These are phyloP conservation scores for Hyparrhenia diplandra DNA, from an alignment of 176 grass and related monocot genomes.

Conservation along the genomic window DNA sequence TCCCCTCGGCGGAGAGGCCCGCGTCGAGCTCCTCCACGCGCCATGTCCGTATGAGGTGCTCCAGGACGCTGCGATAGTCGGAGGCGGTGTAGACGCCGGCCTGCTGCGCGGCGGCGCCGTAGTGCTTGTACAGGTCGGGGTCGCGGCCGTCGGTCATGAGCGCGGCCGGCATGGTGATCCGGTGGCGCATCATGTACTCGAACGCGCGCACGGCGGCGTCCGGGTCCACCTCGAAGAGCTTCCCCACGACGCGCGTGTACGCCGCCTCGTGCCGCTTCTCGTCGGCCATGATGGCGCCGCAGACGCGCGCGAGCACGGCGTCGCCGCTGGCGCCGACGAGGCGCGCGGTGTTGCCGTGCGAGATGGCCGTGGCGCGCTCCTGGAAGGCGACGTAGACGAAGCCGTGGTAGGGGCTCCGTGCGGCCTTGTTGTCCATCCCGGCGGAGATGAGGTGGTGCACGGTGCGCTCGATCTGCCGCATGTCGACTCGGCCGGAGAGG, in stretches of 20 bases:
- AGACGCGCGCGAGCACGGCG: constrained; percentile 48
- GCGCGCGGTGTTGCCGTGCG: constrained; percentile 83
- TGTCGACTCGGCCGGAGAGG: constrained; percentile 76
- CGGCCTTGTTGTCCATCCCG: constrained; percentile 47
- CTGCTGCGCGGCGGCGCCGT: constrained; percentile 43
- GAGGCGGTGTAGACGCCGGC: constrained; percentile 50
- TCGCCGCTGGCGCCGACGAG: constrained; percentile 45
- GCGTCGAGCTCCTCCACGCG: constrained; percentile 42
- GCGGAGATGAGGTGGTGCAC: constrained; percentile 64
- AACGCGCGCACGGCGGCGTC: background rate
- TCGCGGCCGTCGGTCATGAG: background rate
- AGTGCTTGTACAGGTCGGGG: constrained; percentile 53
- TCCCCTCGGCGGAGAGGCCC: constrained; percentile 63
- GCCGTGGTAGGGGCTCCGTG: constrained; percentile 51
- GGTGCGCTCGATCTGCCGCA: constrained; percentile 66
- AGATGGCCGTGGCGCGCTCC: constrained; percentile 72
- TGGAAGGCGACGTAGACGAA: constrained; percentile 84
- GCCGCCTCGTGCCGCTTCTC: constrained; percentile 88
- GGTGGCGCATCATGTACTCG: background rate
- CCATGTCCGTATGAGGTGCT: constrained; percentile 69
- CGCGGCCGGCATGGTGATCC: background rate
- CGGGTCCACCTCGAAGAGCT: background rate
- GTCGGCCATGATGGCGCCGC: constrained; percentile 62
- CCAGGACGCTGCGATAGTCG: constrained; percentile 66
- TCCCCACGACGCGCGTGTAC: constrained; percentile 43